Evolutionary conservation across 2,329 filamentous ascomycete genomes (phyloP).

Genomic region (Sphaerulina vaccinii): DNA sequence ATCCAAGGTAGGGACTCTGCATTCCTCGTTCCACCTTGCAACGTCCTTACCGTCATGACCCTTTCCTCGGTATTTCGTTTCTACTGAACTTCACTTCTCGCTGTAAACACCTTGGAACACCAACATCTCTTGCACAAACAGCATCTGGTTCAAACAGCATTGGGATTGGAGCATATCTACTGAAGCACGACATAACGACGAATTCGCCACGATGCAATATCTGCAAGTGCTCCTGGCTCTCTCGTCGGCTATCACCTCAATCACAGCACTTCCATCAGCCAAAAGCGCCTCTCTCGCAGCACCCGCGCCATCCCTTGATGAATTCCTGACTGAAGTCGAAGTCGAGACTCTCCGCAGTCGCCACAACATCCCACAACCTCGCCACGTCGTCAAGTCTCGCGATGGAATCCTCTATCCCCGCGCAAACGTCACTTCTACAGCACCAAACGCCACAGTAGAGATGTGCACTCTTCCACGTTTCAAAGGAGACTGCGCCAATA

Average conservation of each 20-base stretch:
- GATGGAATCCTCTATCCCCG: neutral
- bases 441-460: slow-evolving; percentile 34
- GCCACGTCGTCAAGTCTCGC: neutral
- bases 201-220: slow-evolving; percentile 1
- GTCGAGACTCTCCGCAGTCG: too few relatives aligned
- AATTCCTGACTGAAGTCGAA: slow-evolving; percentile 8
- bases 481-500: slow-evolving; percentile 27
- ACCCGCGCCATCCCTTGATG: slow-evolving; percentile 11
- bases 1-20: too few relatives aligned
- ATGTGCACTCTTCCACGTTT: slow-evolving; percentile 30
- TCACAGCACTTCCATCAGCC: neutral
- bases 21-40: neutral
- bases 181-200: neutral
- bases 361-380: neutral
- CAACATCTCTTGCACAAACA: neutral
- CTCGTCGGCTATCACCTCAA: neutral
- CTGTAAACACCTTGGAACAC: neutral
- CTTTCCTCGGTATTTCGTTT: neutral
- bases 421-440: slow-evolving; percentile 11
- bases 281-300: neutral
- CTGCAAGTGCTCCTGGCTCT: neutral
- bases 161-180: neutral
- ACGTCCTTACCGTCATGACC: neutral
- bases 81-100: neutral
- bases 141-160: neutral